phyloP scores from a whole-genome alignment of 2,329 filamentous ascomycete species.

The Epichloe glyceriae region DNA sequence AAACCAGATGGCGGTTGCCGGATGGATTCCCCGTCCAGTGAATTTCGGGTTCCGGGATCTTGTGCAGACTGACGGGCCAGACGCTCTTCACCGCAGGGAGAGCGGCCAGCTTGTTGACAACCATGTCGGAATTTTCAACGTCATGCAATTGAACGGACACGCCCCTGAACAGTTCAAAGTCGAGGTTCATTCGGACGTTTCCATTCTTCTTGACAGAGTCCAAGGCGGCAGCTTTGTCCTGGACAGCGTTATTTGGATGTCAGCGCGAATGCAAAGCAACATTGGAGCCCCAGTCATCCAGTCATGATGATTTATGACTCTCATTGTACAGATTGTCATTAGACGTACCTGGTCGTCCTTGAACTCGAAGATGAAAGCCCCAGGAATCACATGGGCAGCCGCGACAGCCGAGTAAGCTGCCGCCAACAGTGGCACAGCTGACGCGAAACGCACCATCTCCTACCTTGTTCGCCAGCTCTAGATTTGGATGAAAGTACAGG shows the following conservation, averaged over 20 bases:
- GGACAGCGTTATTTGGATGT: neutral
- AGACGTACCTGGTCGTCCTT: neutral
- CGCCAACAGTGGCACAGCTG: neutral
- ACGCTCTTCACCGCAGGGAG: conserved; percentile 14
- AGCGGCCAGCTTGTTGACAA: conserved; percentile 18
- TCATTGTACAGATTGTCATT: no score
- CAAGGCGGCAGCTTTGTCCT: neutral
- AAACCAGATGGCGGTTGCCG: neutral
- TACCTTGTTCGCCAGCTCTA: neutral
- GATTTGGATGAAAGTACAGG: neutral
- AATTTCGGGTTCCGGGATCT: conserved; percentile 5
- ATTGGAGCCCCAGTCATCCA: no score
- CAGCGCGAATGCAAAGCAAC: neutral
- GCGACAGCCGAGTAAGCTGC: neutral
- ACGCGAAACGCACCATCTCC: neutral
- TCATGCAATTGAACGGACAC: conserved; percentile 14
- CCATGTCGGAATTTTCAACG: conserved; percentile 21
- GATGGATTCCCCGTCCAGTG: conserved; percentile 5
- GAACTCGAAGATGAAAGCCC: conserved; percentile 4
- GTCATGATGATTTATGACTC: no score
- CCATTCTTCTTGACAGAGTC: neutral
- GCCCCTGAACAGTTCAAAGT: conserved; percentile 15
- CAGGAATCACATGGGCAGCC: neutral
- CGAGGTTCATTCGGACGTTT: conserved; percentile 11
- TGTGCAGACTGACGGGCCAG: conserved; percentile 15